phyloP scores from a whole-genome alignment of 495 filamentous ascomycete species.

The Xylaria castorea region DNA sequence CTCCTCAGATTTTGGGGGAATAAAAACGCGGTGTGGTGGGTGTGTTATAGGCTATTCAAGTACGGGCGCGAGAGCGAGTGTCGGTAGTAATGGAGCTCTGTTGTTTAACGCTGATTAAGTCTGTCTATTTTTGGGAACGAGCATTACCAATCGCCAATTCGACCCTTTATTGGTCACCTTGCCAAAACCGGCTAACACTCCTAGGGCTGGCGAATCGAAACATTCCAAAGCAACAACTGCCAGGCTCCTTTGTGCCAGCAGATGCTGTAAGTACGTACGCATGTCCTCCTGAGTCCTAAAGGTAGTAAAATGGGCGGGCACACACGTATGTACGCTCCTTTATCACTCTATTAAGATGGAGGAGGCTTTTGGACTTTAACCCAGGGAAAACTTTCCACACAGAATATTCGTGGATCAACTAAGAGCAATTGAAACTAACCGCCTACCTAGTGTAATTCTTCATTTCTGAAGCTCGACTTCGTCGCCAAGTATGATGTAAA shows the following conservation, averaged over 20 bases:
- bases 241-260: not conserved
- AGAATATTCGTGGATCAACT: not conserved
- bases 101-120: constrained; percentile 14
- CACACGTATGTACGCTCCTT: not conserved
- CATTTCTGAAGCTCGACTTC: not conserved
- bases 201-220: constrained; percentile 27
- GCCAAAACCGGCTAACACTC: constrained; percentile 1
- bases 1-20: not conserved
- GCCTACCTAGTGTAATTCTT: not conserved
- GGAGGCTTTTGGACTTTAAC: not conserved
- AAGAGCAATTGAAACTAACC: not conserved
- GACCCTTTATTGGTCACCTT: constrained; percentile 16
- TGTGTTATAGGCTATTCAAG: constrained; percentile 20
- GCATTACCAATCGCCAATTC: constrained; percentile 27
- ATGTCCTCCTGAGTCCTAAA: not conserved
- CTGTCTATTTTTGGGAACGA: constrained; percentile 25
- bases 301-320: not conserved
- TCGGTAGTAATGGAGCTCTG: not conserved
- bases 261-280: not conserved
- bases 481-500: not conserved
- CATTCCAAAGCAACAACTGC: constrained; percentile 2
- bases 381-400: not conserved
- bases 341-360: not conserved
- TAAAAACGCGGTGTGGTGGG: constrained; percentile 19
- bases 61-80: constrained; percentile 6